Evolutionary conservation across 148 eudicot genomes (phyloP), one percentile per base, ranked within the genome.

Genomic region (Nepenthes mirabilis): DNA sequence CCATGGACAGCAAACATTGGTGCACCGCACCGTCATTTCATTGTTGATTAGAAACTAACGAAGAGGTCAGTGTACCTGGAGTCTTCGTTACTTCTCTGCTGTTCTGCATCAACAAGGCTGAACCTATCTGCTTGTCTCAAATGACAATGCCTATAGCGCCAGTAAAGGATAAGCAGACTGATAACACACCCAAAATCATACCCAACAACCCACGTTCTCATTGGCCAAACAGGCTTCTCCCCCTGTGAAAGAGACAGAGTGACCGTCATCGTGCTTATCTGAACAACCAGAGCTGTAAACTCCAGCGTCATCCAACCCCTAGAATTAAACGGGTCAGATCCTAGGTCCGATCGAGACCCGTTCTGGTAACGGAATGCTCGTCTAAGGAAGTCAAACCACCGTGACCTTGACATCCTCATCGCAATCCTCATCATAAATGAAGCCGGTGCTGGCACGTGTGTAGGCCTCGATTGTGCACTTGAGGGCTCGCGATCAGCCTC

Each of bases 221-320:
- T 93, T 9, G 95, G 95, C 99, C 99, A 88, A 74, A 84, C 78
- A 3, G 97, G 97, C 65, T 52, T 86, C 71, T 93, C 99, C 9
- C 56, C 74, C 71, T 67, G 77, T 1, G 99, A 75, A 43, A 86
- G 72, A 52, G 65, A 65, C 32, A 93, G 71, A 5, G 85, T 80
- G 52, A 82, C 74, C 6, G 70, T 35, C 32, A 60, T 72, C 3
- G 79, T 5, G 5, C 73, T 52, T 9, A 93, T 79, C 68, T 93
- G 99, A 52, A 73, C 72, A 7, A 68, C 65, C 65, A 86, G 67
- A 53, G 79, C 69, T 35, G 74, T 33, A 37, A 70, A 70, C 59
- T 93, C 97, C 71, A 79, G 55, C 52, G 67, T 33, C 87, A 86
- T 93, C 89, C 96, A 93, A 47, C 74, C 36, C 33, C 68, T 61